phyloP scores from a whole-genome alignment of 2,329 filamentous ascomycete species.

The Magnaporthiopsis poae region DNA sequence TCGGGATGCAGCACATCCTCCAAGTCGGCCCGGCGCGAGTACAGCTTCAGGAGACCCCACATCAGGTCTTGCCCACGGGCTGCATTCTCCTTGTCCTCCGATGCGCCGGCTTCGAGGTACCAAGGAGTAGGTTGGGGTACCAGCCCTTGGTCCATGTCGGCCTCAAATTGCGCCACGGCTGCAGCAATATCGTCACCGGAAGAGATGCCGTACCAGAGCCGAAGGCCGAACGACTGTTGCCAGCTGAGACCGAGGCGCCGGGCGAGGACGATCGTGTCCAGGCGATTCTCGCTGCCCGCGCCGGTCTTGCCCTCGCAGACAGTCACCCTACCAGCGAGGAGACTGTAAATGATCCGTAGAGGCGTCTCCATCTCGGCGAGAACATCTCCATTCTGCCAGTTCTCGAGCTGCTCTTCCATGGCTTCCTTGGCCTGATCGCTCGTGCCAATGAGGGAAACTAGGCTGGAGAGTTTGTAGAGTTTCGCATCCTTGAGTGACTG shows the following conservation, averaged over 20 bases:
- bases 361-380: constrained; percentile 79
- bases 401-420: constrained; percentile 68
- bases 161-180: constrained; percentile 63
- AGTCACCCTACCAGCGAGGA: constrained; percentile 79
- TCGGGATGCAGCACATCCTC: constrained; percentile 67
- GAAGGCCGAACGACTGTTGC: constrained; percentile 84
- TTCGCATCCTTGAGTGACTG: constrained; percentile 64
- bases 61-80: constrained; percentile 64
- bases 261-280: constrained; percentile 71
- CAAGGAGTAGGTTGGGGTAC: constrained; percentile 67
- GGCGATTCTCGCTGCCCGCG: constrained; percentile 67
- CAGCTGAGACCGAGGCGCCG: constrained; percentile 79
- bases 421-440: constrained; percentile 60
- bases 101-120: constrained; percentile 51
- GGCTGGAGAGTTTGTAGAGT: constrained; percentile 43
- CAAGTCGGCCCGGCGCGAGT: constrained; percentile 51
- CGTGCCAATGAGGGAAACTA: constrained; percentile 61
- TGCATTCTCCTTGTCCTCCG: constrained; percentile 45
- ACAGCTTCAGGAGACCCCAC: constrained; percentile 78
- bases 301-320: constrained; percentile 67
- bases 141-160: constrained; percentile 60
- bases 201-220: constrained; percentile 76
- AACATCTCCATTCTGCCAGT: constrained; percentile 74
- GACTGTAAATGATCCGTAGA: constrained; percentile 78
- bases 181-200: constrained; percentile 58